phyloP scores from a whole-genome alignment of 2,329 filamentous ascomycete genomes.

The Trichoderma guizhouense region DNA sequence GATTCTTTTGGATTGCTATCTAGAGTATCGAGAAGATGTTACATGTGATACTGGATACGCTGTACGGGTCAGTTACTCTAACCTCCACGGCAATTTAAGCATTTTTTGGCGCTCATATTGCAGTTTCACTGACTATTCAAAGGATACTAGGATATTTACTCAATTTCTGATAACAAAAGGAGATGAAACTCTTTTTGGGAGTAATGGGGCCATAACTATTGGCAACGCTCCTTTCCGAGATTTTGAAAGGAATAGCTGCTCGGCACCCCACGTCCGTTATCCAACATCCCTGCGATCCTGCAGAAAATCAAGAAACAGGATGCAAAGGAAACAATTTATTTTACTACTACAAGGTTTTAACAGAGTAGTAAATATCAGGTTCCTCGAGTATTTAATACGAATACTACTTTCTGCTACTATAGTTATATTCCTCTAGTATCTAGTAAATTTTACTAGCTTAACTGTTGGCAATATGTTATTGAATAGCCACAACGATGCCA shows the following conservation, averaged over 20 bases:
- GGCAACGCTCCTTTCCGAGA: neutral
- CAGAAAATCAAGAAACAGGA: too few relatives aligned
- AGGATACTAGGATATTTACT: neutral
- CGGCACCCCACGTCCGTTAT: neutral
- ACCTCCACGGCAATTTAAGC: too few relatives aligned
- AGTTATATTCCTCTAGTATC: neutral
- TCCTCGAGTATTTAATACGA: neutral
- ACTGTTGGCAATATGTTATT: neutral
- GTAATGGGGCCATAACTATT: neutral
- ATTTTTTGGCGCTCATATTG: neutral
- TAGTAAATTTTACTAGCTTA: neutral
- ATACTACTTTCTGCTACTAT: neutral
- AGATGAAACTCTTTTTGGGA: neutral
- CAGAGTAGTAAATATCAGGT: neutral
- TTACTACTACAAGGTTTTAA: neutral
- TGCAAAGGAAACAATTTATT: neutral
- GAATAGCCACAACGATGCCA: neutral
- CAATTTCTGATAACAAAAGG: neutral
- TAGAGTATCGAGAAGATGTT: neutral
- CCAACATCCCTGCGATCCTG: too few relatives aligned
- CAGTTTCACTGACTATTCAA: neutral
- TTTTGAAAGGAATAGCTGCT: neutral
- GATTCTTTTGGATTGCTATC: neutral
- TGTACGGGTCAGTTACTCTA: neutral
- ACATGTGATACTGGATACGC: neutral